These are phyloP conservation scores for Adansonia rubrostipa DNA, from an alignment of 441 rosid species.

Conservation along the genomic window DNA sequence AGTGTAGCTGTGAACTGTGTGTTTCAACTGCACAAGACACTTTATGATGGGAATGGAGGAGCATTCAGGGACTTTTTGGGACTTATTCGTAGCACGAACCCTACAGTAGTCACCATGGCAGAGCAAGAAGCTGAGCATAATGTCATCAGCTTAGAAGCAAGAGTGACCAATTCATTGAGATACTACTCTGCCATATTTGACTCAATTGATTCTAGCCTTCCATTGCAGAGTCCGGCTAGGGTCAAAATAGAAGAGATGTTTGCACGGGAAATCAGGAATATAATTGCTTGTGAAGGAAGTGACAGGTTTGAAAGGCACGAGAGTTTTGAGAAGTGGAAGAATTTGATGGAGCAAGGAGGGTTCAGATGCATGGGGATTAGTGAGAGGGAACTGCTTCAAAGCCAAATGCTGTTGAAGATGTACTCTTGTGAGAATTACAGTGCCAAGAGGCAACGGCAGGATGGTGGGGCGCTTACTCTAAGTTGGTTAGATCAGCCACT, in stretches of 20 bases:
- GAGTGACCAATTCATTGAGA: conserved; percentile 71
- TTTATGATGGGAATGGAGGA: conserved; percentile 66
- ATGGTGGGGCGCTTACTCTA: conserved; percentile 60
- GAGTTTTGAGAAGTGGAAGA: conserved; percentile 67
- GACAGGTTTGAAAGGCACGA: conserved; percentile 83
- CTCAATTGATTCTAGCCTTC: conserved; percentile 61
- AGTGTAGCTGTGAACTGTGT: conserved; percentile 76
- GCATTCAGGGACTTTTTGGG: conserved; percentile 75
- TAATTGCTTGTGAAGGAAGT: conserved; percentile 87
- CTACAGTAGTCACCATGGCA: conserved; percentile 57
- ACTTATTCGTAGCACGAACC: conserved; percentile 79
- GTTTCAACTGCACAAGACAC: conserved; percentile 82
- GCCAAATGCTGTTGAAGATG: conserved; percentile 86
- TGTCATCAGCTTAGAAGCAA: conserved; percentile 48
- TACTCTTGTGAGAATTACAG: conserved; percentile 52
- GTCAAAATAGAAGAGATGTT: conserved; percentile 81
- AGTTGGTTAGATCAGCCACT: conserved; percentile 86
- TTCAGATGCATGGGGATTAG: conserved; percentile 56
- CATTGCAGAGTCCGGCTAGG: conserved; percentile 63
- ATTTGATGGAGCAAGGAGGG: conserved; percentile 76
- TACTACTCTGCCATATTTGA: conserved; percentile 83
- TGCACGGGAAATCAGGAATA: conserved; percentile 74
- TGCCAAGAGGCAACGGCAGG: conserved; percentile 50
- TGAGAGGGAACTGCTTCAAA: conserved; percentile 81
- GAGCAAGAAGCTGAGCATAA: conserved; percentile 87